These are phyloP conservation scores for Nakazawaea holstii DNA, from an alignment of 805 yeast genomes.

Conservation along the genomic window DNA sequence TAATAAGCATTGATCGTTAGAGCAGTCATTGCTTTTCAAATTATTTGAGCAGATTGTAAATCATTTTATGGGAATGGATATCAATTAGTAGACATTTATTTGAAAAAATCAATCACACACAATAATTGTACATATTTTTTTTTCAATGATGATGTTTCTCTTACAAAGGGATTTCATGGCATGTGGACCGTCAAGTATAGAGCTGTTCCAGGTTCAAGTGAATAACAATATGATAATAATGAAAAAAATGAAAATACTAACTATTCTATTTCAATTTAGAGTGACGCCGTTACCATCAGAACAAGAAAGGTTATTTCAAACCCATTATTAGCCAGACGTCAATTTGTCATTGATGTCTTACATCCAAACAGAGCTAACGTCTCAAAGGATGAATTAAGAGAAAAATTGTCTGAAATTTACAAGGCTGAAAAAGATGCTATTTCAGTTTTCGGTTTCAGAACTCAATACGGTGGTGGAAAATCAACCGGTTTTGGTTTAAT, in stretches of 20 bases:
- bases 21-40: too few relatives aligned
- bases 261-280: conserved; percentile 36
- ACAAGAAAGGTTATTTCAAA: conserved; percentile 98
- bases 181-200: not conserved
- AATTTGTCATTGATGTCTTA: conserved; percentile 97
- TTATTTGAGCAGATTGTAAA: too few relatives aligned
- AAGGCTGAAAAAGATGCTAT: conserved; percentile 64
- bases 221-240: too few relatives aligned
- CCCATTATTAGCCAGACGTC: conserved; percentile 99
- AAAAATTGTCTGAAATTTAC: conserved; percentile 51
- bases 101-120: too few relatives aligned
- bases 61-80: too few relatives aligned
- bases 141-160: too few relatives aligned
- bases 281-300: conserved; percentile 99
- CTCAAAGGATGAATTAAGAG: conserved; percentile 98
- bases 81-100: too few relatives aligned
- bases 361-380: conserved; percentile 99
- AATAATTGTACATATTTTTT: too few relatives aligned
- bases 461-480: conserved; percentile 99
- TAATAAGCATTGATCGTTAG: too few relatives aligned
- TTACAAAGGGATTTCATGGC: not conserved
- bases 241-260: not conserved
- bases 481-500: conserved; percentile 99
- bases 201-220: not conserved
- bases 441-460: conserved; percentile 98